Base-by-base conservation (phyloP, 2,329 filamentous ascomycete genomes). In the Monascus ruber region DNA sequence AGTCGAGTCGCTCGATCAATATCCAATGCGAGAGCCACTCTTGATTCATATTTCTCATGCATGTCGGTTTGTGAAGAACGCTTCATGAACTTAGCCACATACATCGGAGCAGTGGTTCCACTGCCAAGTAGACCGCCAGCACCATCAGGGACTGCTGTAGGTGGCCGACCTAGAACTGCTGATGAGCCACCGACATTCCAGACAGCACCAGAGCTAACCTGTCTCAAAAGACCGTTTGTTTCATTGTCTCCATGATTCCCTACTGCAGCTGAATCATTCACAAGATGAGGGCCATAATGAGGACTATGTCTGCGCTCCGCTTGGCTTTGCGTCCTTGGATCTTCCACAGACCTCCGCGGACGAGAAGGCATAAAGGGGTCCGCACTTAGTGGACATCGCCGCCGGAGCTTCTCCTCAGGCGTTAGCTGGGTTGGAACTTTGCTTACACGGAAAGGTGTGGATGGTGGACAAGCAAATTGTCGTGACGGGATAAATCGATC, bases 11-110 rank as follows among this genome's bases (percentile, higher is more conserved):
- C 69, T 34, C 77, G 78, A 54, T 94, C 79, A 43, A 96, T 72
- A n/a, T 84, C 75, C 37, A 96, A 70, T 2, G 91, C 91, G 10
- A 81, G 68, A 6, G 88, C 87, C 40, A 98, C 64, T 26, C 86
- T 77, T 32, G 75, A 74, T 51, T 83, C 77, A 54, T 94, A 83
- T 38, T 75, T 77, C 41, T 81, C 76, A 8, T 72, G 64, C 32
- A 85, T 77, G 31, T 83, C 76, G 31, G 76, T 71, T 1, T 68
- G 61, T 29, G 69, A 68, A 24, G 58, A 55, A 31, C 69, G 64
- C n/a, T 36, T 26, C 28, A 76, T 56, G 51, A 79, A 82, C 38
- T 65, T 68, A 34, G 73, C 77, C 27, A 64, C 69, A 54, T 76
- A 74, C 49, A 74, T 60, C 5, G 80, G 82, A 31, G 85, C 84